Evolutionary conservation across 2,329 filamentous ascomycete genomes (phyloP).

Genomic region (Orbilia ellipsospora): DNA sequence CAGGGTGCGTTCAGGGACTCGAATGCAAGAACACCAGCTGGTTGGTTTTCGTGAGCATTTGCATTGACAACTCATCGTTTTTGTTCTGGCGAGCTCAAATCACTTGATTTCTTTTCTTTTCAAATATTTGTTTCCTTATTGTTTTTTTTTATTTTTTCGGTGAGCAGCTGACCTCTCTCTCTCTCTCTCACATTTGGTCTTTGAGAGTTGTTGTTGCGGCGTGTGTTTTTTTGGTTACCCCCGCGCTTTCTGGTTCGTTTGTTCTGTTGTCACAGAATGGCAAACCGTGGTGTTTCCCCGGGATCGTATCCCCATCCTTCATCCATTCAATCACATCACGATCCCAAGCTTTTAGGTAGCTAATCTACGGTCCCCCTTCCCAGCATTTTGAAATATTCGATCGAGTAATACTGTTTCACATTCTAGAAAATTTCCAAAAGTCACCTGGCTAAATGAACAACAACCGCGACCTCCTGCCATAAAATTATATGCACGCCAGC

Average conservation of each 20-base stretch:
- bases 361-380: too few relatives aligned
- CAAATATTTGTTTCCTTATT: too few relatives aligned
- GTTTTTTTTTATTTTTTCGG: neutral
- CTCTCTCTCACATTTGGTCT: too few relatives aligned
- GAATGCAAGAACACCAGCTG: slow-evolving; percentile 50
- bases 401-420: slow-evolving; percentile 43
- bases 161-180: slow-evolving; percentile 43
- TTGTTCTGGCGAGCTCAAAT: slow-evolving; percentile 31
- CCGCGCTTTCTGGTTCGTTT: too few relatives aligned
- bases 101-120: slow-evolving; percentile 29
- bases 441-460: slow-evolving; percentile 41
- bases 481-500: slow-evolving; percentile 11
- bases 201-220: too few relatives aligned
- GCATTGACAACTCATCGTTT: slow-evolving; percentile 55
- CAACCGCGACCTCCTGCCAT: slow-evolving; percentile 8
- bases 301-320: neutral
- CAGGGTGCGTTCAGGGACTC: slow-evolving; percentile 29
- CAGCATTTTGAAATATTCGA: neutral
- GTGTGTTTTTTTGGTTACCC: too few relatives aligned
- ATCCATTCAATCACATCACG: too few relatives aligned
- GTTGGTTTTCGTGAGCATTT: slow-evolving; percentile 50
- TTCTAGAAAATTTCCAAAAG: slow-evolving; percentile 3
- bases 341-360: slow-evolving; percentile 4
- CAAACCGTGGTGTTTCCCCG: slow-evolving; percentile 11
- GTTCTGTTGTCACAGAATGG: too few relatives aligned